A percentile compares a stretch with the other conserved stretches of the same genome.
Evolutionary conservation across 164 flowering plant genomes (phyloP).

Genomic region (Berberis thunbergii): DNA sequence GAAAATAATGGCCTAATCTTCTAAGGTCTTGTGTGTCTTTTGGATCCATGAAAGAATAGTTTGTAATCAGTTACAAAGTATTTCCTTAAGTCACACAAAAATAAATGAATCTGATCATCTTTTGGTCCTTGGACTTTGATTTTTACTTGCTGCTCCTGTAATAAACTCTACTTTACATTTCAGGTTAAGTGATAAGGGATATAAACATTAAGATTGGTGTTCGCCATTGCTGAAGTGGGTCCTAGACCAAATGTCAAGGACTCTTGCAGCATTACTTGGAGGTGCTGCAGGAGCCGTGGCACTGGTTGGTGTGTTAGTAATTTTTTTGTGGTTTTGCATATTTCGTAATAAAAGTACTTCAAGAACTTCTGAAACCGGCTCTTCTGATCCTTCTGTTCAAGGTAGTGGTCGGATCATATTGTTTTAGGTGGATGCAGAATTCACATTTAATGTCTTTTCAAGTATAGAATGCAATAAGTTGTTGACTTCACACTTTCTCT

Average conservation of each 20-base stretch:
- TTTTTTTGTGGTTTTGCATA: constrained; percentile 55
- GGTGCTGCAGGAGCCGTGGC: constrained; percentile 96
- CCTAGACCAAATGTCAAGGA: constrained; percentile 69
- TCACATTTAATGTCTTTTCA: too few relatives aligned
- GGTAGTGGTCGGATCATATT: constrained; percentile 20
- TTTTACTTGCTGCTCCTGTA: constrained; percentile 2
- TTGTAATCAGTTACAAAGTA: too few relatives aligned
- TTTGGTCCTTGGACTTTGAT: neutral
- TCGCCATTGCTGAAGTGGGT: constrained; percentile 32
- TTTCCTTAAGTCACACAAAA: too few relatives aligned
- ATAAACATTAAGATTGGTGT: constrained; percentile 15
- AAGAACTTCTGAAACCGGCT: constrained; percentile 81
- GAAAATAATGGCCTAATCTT: too few relatives aligned
- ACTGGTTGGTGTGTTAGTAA: constrained; percentile 47
- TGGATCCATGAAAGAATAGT: too few relatives aligned
- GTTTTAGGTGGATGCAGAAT: too few relatives aligned
- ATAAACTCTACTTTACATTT: constrained; percentile 8
- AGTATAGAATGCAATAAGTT: neutral
- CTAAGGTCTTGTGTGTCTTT: too few relatives aligned
- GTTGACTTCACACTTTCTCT: neutral
- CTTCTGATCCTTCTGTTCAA: constrained; percentile 78
- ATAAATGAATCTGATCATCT: neutral
- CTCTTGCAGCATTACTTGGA: constrained; percentile 86
- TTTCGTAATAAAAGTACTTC: constrained; percentile 38
- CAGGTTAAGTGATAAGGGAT: constrained; percentile 35